These are phyloP conservation scores for Epithele typhae DNA, from an alignment of 768 basidiomycete genomes.

Conservation along the genomic window DNA sequence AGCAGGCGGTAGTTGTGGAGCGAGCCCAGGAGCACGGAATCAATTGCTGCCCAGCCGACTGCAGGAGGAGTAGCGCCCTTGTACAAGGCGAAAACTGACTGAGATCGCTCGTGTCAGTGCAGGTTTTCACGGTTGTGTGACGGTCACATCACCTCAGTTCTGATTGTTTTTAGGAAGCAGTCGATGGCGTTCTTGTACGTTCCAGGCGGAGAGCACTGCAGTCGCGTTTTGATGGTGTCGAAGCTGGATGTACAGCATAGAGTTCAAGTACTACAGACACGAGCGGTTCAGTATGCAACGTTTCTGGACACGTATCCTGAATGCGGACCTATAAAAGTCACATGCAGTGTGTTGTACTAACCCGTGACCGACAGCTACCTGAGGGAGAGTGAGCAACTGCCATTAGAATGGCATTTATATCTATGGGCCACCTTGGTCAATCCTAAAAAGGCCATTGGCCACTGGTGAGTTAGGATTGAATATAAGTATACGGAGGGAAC, in stretches of 20 bases:
- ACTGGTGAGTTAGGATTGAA: background rate
- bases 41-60: conserved; percentile 69
- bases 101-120: background rate
- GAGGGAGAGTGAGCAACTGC: background rate
- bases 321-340: too few species aligned
- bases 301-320: too few species aligned
- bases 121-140: background rate
- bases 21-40: conserved; percentile 65
- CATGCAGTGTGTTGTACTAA: conserved; percentile 22
- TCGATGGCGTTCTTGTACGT: conserved; percentile 61
- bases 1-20: conserved; percentile 71
- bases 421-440: too few species aligned
- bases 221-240: conserved; percentile 68
- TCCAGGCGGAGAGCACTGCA: conserved; percentile 65
- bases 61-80: conserved; percentile 73
- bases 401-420: too few species aligned
- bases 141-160: conserved; percentile 46
- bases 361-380: conserved; percentile 74
- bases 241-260: conserved; percentile 42
- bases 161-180: conserved; percentile 50
- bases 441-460: background rate
- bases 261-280: too few species aligned
- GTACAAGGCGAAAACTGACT: conserved; percentile 65
- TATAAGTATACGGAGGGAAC: background rate
- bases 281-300: too few species aligned